Evolutionary conservation across 441 rosid species (phyloP).

Genomic region (Pelargonium citronellum): DNA sequence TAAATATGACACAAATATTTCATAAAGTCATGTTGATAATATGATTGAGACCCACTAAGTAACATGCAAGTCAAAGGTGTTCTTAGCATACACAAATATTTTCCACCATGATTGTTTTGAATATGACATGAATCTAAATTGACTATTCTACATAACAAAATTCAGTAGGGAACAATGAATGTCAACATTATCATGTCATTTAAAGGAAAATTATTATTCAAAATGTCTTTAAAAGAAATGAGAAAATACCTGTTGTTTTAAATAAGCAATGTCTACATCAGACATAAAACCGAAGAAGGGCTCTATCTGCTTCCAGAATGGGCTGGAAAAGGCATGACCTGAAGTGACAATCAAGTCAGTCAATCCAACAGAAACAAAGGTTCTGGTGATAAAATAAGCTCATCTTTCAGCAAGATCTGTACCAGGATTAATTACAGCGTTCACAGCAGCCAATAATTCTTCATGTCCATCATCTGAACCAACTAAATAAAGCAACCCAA

Average conservation of each 20-base stretch:
- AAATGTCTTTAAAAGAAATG: background rate
- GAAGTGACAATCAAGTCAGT: conserved; percentile 35
- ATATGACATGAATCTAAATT: conserved; percentile 4
- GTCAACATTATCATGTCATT: background rate
- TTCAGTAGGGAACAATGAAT: background rate
- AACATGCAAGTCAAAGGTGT: background rate
- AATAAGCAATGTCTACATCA: conserved; percentile 56
- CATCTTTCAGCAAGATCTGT: conserved; percentile 18
- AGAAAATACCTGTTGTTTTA: conserved; percentile 60
- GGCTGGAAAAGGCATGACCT: conserved; percentile 52
- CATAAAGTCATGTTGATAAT: no score
- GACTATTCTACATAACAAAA: background rate
- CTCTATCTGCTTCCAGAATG: conserved; percentile 90
- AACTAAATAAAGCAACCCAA: conserved; percentile 38
- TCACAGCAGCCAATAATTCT: conserved; percentile 92
- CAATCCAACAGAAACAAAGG: conserved; percentile 16
- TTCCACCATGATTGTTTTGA: background rate
- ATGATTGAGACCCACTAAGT: background rate
- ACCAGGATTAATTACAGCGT: conserved; percentile 66
- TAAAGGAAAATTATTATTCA: background rate
- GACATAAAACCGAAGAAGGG: conserved; percentile 60
- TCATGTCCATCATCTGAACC: conserved; percentile 85
- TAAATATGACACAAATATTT: background rate
- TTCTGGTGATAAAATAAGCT: conserved; percentile 10
- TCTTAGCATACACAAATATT: background rate